phyloP scores from a whole-genome alignment of 2,329 filamentous ascomycete genomes.

The Alternaria sp. region DNA sequence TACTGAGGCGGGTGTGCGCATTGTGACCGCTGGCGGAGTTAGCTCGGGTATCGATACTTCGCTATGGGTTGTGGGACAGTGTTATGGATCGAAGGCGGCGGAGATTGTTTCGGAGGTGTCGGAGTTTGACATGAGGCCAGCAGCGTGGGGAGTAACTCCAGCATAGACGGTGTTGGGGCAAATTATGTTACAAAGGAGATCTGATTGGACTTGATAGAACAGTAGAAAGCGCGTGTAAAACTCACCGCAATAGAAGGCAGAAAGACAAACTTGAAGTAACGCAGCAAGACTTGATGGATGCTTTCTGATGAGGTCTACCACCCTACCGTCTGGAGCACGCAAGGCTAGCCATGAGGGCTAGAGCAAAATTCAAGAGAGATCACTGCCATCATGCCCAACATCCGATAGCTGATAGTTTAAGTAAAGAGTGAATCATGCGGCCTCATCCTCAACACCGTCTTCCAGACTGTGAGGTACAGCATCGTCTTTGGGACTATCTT shows the following conservation, averaged over 20 bases:
- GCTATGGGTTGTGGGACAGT: constrained; percentile 35
- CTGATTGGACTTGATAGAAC: rapidly evolving
- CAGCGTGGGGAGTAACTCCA: constrained; percentile 7
- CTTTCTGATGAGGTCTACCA: no score
- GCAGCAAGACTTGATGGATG: background rate
- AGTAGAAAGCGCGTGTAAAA: background rate
- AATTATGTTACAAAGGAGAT: background rate
- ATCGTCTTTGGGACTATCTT: background rate
- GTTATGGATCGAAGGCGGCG: constrained; percentile 34
- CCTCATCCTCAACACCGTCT: background rate
- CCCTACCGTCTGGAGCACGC: no score
- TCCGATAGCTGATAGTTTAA: background rate
- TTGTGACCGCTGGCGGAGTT: constrained; percentile 45
- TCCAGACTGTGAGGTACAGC: background rate
- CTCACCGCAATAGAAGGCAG: background rate
- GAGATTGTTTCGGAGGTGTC: constrained; percentile 33
- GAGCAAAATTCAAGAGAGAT: background rate
- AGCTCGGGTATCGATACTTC: constrained; percentile 42
- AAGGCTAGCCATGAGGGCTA: background rate
- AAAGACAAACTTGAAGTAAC: background rate
- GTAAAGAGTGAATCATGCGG: background rate
- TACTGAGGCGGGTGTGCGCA: constrained; percentile 39
- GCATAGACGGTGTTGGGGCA: no score
- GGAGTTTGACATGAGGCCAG: constrained; percentile 40
- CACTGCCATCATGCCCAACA: background rate